phyloP scores from a whole-genome alignment of 1,284 basidiomycete species.

The Leucoagaricus sp. region DNA sequence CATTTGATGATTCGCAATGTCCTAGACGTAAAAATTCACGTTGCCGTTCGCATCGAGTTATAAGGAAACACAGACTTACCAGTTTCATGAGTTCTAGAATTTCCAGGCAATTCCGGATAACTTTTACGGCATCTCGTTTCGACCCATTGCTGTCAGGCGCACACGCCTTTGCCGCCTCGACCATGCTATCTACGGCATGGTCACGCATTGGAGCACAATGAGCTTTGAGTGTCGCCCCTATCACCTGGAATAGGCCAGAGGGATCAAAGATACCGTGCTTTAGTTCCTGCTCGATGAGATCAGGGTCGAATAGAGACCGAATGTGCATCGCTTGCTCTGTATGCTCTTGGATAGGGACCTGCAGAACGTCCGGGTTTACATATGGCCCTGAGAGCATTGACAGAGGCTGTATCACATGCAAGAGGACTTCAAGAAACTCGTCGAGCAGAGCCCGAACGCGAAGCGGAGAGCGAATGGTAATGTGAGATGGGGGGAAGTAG shows the following conservation, averaged over 20 bases:
- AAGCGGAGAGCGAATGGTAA: constrained; percentile 71
- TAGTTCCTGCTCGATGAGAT: constrained; percentile 81
- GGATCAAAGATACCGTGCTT: constrained; percentile 81
- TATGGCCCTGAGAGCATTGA: constrained; percentile 53
- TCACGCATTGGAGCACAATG: constrained; percentile 96
- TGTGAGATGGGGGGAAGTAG: constrained; percentile 43
- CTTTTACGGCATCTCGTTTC: constrained; percentile 64
- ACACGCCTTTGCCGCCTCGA: constrained; percentile 64
- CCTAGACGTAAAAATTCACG: constrained; percentile 47
- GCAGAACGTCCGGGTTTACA: constrained; percentile 51
- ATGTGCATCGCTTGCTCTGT: constrained; percentile 59
- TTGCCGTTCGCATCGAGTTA: constrained; percentile 15
- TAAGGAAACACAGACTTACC: constrained; percentile 47
- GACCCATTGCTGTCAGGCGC: constrained; percentile 52
- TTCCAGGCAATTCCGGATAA: constrained; percentile 86
- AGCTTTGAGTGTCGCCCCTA: constrained; percentile 83
- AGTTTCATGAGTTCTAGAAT: constrained; percentile 95
- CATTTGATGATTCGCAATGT: constrained; percentile 94
- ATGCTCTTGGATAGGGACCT: constrained; percentile 57
- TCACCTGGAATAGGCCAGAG: constrained; percentile 74
- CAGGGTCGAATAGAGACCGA: constrained; percentile 67
- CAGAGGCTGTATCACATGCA: constrained; percentile 80
- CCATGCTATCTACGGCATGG: constrained; percentile 82
- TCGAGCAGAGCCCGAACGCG: constrained; percentile 73
- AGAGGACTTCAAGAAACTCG: constrained; percentile 82